A percentile compares a stretch with the other conserved stretches of the same genome.
Evolutionary conservation across 2,329 filamentous ascomycete genomes (phyloP).

Genomic region (Cryoendolithus antarcticus): DNA sequence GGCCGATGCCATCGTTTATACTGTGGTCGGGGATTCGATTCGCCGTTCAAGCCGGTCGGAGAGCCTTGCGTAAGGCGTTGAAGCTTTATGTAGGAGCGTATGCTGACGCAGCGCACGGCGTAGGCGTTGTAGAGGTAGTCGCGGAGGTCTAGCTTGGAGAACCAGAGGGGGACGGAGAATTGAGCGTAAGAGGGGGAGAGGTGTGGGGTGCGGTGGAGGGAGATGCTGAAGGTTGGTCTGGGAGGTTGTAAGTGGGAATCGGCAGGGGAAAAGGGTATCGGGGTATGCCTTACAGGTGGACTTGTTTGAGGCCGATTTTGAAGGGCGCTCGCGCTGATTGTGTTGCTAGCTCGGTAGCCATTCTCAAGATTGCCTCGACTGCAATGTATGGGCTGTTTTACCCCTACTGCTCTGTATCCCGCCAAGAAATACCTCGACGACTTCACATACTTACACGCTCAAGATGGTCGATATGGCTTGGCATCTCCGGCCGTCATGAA

Average conservation of each 20-base stretch:
- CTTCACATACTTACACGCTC: conserved; percentile 42
- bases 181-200: conserved; percentile 70
- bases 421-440: conserved; percentile 46
- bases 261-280: neutral
- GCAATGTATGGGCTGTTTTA: conserved; percentile 12
- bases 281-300: conserved; percentile 20
- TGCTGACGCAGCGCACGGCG: conserved; percentile 55
- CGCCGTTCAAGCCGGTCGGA: conserved; percentile 9
- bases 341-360: conserved; percentile 2
- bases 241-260: neutral
- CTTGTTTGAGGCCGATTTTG: conserved; percentile 22
- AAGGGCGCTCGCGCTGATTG: conserved; percentile 12
- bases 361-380: conserved; percentile 1
- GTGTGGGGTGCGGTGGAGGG: conserved; percentile 60
- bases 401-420: conserved; percentile 49
- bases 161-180: conserved; percentile 80
- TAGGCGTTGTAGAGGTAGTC: conserved; percentile 90
- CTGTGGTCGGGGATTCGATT: conserved; percentile 8
- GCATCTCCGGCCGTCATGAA: too few species aligned
- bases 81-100: conserved; percentile 71
- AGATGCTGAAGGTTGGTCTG: conserved; percentile 66
- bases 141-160: conserved; percentile 93
- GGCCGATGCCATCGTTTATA: conserved; percentile 53
- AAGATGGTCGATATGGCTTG: conserved; percentile 3
- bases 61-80: conserved; percentile 46